Evolutionary conservation across 257 asterid genomes (phyloP).

Genomic region (Ilex aquifolium): DNA sequence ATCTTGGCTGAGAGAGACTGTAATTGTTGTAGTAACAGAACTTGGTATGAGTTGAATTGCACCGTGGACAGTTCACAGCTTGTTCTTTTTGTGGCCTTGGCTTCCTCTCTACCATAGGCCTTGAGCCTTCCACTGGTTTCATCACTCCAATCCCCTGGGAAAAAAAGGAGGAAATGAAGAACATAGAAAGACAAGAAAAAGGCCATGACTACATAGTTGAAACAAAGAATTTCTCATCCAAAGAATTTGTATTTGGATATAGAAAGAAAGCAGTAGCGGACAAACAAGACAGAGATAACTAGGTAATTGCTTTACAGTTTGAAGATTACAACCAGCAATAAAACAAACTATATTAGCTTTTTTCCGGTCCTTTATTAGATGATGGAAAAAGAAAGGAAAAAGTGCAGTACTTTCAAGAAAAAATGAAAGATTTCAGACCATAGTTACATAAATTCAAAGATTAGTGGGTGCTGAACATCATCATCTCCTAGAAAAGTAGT

Average conservation of each 20-base stretch:
- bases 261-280: conserved; percentile 19
- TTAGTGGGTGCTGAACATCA: conserved; percentile 27
- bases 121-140: conserved; percentile 31
- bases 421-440: conserved; percentile 18
- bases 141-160: conserved; percentile 40
- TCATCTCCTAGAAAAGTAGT: conserved; percentile 27
- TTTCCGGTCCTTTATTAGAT: conserved; percentile 26
- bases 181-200: not conserved
- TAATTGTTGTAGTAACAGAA: conserved; percentile 95
- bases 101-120: conserved; percentile 32
- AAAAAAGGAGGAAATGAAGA: not conserved
- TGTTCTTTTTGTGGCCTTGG: conserved; percentile 65
- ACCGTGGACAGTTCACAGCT: conserved; percentile 73
- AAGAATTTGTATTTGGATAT: not conserved
- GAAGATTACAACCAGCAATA: conserved; percentile 3
- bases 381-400: conserved; percentile 20
- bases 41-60: conserved; percentile 78
- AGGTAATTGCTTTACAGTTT: conserved; percentile 7
- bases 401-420: conserved; percentile 17
- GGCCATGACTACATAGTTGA: not conserved
- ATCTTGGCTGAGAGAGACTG: conserved; percentile 91
- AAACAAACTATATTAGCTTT: conserved; percentile 27
- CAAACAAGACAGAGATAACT: conserved; percentile 19
- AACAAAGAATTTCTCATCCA: conserved; percentile 10
- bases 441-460: conserved; percentile 22